Conservation (phyloP, 495 filamentous ascomycete species). For the Aspergillus sclerotiicarbonarius region DNA sequence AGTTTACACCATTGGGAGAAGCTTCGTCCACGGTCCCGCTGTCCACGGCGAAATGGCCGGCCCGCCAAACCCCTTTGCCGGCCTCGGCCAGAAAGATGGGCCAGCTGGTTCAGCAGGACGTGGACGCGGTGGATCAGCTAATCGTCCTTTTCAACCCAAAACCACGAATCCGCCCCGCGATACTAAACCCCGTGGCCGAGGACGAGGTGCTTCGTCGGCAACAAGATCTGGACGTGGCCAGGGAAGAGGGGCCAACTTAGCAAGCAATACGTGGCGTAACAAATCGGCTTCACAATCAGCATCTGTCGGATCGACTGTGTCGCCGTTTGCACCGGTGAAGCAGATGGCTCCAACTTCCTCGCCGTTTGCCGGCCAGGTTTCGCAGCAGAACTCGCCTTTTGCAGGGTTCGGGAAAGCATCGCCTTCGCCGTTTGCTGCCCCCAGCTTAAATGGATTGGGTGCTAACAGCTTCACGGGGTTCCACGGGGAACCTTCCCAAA, state of each 20-base stretch:
- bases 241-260: constrained; percentile 23
- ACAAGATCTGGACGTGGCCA: constrained; percentile 22
- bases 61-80: constrained; percentile 36
- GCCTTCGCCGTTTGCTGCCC: constrained; percentile 16
- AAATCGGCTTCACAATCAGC: constrained; percentile 12
- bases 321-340: constrained; percentile 34
- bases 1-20: constrained; percentile 1
- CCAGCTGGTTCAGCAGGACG: constrained; percentile 28
- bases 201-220: constrained; percentile 24
- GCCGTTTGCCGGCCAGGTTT: constrained; percentile 18
- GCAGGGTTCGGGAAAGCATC: constrained; percentile 18
- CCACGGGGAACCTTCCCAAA: constrained; percentile 5
- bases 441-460: constrained; percentile 12
- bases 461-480: constrained; percentile 18
- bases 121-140: constrained; percentile 29
- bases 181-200: constrained; percentile 26
- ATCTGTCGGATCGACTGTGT: constrained; percentile 11
- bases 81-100: constrained; percentile 31
- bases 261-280: constrained; percentile 16
- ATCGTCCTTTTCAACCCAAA: constrained; percentile 22
- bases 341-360: constrained; percentile 18
- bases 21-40: constrained; percentile 24
- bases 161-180: constrained; percentile 19
- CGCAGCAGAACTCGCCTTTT: constrained; percentile 24
- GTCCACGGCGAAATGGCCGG: constrained; percentile 39